phyloP scores from a whole-genome alignment of 768 basidiomycete genomes.

The Butyriboletus loyo region DNA sequence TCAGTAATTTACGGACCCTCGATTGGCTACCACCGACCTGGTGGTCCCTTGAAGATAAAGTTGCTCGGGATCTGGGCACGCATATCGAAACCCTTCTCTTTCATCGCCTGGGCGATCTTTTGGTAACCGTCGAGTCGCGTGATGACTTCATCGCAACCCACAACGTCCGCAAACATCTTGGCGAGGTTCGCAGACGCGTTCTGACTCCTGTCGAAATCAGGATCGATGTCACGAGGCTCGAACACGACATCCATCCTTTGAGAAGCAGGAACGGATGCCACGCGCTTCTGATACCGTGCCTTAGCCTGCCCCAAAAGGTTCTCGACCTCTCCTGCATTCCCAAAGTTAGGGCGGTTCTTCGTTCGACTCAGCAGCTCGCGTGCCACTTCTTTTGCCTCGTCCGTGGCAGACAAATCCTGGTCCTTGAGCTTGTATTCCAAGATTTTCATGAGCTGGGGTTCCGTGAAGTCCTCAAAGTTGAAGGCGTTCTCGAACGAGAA shows the following conservation, averaged over 20 bases:
- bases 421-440: constrained; percentile 55
- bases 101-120: constrained; percentile 44
- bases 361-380: constrained; percentile 41
- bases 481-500: constrained; percentile 71
- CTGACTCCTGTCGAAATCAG: constrained; percentile 49
- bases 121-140: constrained; percentile 50
- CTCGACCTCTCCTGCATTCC: constrained; percentile 65
- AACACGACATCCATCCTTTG: constrained; percentile 32
- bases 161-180: constrained; percentile 60
- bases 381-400: constrained; percentile 54
- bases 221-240: constrained; percentile 58
- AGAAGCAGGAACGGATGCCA: constrained; percentile 25
- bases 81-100: constrained; percentile 41
- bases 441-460: constrained; percentile 49
- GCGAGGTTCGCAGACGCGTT: constrained; percentile 51
- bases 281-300: constrained; percentile 42
- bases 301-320: constrained; percentile 58
- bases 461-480: constrained; percentile 61
- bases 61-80: constrained; percentile 54
- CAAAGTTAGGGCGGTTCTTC: constrained; percentile 55
- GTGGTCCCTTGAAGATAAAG: constrained; percentile 74
- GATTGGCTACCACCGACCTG: constrained; percentile 38
- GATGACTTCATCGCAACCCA: constrained; percentile 58
- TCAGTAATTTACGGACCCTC: neutral
- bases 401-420: constrained; percentile 58